Evolutionary conservation across 257 asterid genomes (phyloP).

Genomic region (Echium plantagineum): DNA sequence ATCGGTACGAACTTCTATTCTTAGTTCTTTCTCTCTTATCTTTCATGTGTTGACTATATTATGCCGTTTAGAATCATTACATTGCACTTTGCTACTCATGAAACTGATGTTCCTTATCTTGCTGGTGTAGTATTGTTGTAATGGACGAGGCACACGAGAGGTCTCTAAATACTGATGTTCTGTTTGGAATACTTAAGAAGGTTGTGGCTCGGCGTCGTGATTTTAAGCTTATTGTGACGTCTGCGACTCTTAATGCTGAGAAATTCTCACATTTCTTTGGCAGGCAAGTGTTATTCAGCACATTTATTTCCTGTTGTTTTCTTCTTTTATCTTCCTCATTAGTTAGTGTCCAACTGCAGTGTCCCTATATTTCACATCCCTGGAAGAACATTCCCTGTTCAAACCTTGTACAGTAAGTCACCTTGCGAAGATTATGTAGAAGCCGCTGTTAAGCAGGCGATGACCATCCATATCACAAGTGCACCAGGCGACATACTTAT

Average conservation of each 20-base stretch:
- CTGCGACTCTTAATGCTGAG: slow-evolving; percentile 89
- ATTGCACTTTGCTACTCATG: neutral
- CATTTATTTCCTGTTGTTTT: neutral
- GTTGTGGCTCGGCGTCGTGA: slow-evolving; percentile 94
- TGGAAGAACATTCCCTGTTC: slow-evolving; percentile 92
- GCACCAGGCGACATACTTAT: slow-evolving; percentile 94
- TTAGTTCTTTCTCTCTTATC: neutral
- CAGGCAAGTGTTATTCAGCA: slow-evolving; percentile 36
- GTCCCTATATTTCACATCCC: slow-evolving; percentile 96
- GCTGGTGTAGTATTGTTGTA: slow-evolving; percentile 51
- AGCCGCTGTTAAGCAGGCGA: slow-evolving; percentile 91
- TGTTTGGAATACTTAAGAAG: slow-evolving; percentile 89
- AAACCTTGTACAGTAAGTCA: slow-evolving; percentile 59
- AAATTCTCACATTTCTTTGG: slow-evolving; percentile 89
- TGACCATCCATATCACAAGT: slow-evolving; percentile 87
- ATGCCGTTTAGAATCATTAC: neutral
- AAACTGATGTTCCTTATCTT: slow-evolving; percentile 2
- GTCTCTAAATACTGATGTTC: slow-evolving; percentile 76
- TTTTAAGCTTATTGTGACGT: slow-evolving; percentile 93
- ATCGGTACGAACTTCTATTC: slow-evolving; percentile 43
- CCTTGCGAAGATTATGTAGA: slow-evolving; percentile 97
- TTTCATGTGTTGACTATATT: neutral
- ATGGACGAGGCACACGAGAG: slow-evolving; percentile 99
- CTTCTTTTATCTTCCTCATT: slow-evolving; percentile 2
- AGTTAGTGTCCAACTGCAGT: slow-evolving; percentile 30